These are phyloP conservation scores for Guyanaporus albipodus DNA, from an alignment of 768 basidiomycete genomes.

Conservation along the genomic window DNA sequence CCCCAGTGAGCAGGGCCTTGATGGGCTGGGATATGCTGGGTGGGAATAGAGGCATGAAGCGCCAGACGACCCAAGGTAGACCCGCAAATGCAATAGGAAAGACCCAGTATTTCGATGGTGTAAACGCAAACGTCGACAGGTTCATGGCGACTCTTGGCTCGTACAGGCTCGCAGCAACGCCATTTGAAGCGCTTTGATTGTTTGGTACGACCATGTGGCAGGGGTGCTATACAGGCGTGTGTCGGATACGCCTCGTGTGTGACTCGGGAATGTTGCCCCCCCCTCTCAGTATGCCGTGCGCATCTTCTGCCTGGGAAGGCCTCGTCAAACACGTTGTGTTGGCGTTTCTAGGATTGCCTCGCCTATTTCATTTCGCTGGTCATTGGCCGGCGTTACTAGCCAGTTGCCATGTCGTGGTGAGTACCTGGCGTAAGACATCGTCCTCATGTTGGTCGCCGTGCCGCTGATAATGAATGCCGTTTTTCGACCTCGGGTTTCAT, in stretches of 20 bases:
- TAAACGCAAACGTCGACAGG: constrained; percentile 25
- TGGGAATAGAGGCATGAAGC: constrained; percentile 7
- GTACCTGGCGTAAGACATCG: not conserved
- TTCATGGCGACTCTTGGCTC: constrained; percentile 24
- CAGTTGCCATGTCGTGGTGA: constrained; percentile 6
- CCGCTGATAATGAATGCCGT: constrained; percentile 19
- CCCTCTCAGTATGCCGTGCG: no score
- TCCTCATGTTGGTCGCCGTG: constrained; percentile 11
- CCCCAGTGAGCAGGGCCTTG: not conserved
- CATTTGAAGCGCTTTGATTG: constrained; percentile 25
- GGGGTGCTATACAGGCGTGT: constrained; percentile 24
- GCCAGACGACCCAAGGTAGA: constrained; percentile 22
- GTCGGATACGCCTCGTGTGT: constrained; percentile 18
- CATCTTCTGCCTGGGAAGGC: constrained; percentile 16
- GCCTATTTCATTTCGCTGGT: constrained; percentile 20
- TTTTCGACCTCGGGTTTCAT: not conserved
- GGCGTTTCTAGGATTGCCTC: constrained; percentile 15
- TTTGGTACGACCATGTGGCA: constrained; percentile 28
- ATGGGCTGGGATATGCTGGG: not conserved
- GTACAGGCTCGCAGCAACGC: constrained; percentile 21
- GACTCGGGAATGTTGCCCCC: constrained; percentile 1
- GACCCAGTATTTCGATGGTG: constrained; percentile 27
- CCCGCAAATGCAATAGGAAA: constrained; percentile 29
- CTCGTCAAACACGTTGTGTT: constrained; percentile 20
- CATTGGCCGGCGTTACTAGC: not conserved